Conservation (phyloP, 2,329 filamentous ascomycete genomes). For the Aspergillus puulaauensis region DNA sequence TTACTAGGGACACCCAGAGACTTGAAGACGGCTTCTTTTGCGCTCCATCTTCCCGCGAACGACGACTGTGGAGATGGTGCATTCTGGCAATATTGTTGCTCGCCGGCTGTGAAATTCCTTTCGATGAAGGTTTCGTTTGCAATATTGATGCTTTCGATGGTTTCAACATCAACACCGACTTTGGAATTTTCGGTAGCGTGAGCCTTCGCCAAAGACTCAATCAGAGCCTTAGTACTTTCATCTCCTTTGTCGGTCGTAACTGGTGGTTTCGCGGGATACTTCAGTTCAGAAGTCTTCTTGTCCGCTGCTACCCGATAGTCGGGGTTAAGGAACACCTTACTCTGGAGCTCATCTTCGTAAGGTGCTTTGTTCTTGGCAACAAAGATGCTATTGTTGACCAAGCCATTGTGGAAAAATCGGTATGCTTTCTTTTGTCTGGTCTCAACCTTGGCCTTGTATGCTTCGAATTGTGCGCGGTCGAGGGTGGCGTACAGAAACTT, state of each 20-base stretch:
- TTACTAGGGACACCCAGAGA: slow-evolving; percentile 82
- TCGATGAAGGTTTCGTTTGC: slow-evolving; percentile 91
- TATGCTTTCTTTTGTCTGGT: slow-evolving; percentile 98
- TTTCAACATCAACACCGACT: slow-evolving; percentile 92
- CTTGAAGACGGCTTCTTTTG: slow-evolving; percentile 99
- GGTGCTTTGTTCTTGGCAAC: slow-evolving; percentile 90
- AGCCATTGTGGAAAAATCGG: slow-evolving; percentile 95
- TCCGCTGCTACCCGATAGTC: slow-evolving; percentile 80
- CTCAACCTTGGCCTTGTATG: slow-evolving; percentile 85
- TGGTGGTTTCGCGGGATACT: slow-evolving; percentile 68
- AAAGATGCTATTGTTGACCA: slow-evolving; percentile 98
- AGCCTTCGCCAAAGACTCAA: slow-evolving; percentile 73
- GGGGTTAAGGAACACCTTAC: slow-evolving; percentile 89
- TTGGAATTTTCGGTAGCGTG: slow-evolving; percentile 65
- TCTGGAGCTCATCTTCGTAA: slow-evolving; percentile 84
- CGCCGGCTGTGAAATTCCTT: slow-evolving; percentile 85
- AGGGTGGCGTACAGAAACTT: slow-evolving; percentile 95
- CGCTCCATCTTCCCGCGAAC: slow-evolving; percentile 93
- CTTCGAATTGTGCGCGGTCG: slow-evolving; percentile 76
- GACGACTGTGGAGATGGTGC: slow-evolving; percentile 80
- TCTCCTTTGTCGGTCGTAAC: slow-evolving; percentile 58
- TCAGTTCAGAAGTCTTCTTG: slow-evolving; percentile 80
- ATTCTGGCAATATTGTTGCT: slow-evolving; percentile 83
- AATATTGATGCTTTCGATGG: slow-evolving; percentile 82
- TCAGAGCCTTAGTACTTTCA: slow-evolving; percentile 69